Evolutionary conservation across 371 early-diverging fungal genomes (phyloP), one percentile per base, ranked within the genome.

Genomic region (Rhizopus arrhizus): DNA sequence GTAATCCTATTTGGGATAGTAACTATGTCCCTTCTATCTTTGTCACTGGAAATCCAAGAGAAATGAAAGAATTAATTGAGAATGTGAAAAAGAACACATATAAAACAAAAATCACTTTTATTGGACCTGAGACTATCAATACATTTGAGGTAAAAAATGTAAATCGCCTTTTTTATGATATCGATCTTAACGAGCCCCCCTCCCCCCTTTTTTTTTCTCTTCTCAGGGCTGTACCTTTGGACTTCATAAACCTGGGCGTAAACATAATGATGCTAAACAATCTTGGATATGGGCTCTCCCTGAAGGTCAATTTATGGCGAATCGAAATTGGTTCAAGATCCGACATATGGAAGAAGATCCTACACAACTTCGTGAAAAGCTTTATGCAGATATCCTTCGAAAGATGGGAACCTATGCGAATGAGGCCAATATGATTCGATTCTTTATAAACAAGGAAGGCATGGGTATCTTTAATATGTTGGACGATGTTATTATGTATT

Each of bases 271-370:
- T 59, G 82, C 82, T 58, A 84, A 84, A 62, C 84, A 84, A 64
- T 72, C 74, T 51, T 84, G 84, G 84, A 69, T 75, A 46, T 80
- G 76, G 78, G 41, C 64, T 28, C 73, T 82, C 41, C 67, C 75
- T 28, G 52, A 64, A 11, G 77, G 72, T 0, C 60, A 80, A 16
- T 64, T 58, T 29, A 57, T 69, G 9, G 75, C 68, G 41, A 68
- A 70, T 33, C 84, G 84, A 49, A 72, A 64, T 64, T 79, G 67
- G 56, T 80, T 84, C 69, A 84, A 84, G 66, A 62, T 80, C 29
- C 75, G 84, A 57, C 82, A 84, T 38, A 70, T 71, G 69, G 82
- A 84, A 58, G 79, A 79, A 65, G 84, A 84, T 42, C 84, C 84
- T 35, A 84, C 84, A 16, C 84, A 84, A 62, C 69, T 82, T 31